Evolutionary conservation across 805 yeast species (phyloP).

Genomic region (Geotrichum ghanense): DNA sequence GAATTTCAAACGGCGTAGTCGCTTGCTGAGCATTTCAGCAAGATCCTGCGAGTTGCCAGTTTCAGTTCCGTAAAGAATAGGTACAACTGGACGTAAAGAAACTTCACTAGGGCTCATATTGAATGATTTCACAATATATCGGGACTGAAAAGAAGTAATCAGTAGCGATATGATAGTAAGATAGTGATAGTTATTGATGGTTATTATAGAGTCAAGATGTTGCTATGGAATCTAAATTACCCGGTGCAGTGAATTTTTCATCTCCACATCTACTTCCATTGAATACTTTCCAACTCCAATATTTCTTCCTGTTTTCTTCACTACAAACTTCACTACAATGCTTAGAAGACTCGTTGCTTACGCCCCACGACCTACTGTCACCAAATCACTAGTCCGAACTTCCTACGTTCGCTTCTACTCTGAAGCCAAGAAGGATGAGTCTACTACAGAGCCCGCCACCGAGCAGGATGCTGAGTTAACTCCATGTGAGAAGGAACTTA

Average conservation of each 20-base stretch:
- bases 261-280: neutral
- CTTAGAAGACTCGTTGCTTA: neutral
- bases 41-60: conserved; percentile 86
- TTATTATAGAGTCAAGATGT: neutral
- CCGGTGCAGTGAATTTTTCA: neutral
- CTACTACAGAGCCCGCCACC: conserved; percentile 16
- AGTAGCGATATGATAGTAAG: too few species aligned
- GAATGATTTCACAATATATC: too few species aligned
- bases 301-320: neutral
- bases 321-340: neutral
- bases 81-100: conserved; percentile 27
- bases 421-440: conserved; percentile 11
- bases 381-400: neutral
- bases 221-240: neutral
- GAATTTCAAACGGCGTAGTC: conserved; percentile 43
- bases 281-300: neutral
- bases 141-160: too few species aligned
- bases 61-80: conserved; percentile 79
- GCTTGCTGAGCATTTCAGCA: conserved; percentile 51
- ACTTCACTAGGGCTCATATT: neutral
- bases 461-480: conserved; percentile 7
- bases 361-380: neutral
- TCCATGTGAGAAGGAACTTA: conserved; percentile 20
- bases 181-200: too few species aligned
- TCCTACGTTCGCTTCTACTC: conserved; percentile 5